These are phyloP conservation scores for Scenedesmus sp. DNA, from an alignment of 163 green algal species.

Conservation along the genomic window DNA sequence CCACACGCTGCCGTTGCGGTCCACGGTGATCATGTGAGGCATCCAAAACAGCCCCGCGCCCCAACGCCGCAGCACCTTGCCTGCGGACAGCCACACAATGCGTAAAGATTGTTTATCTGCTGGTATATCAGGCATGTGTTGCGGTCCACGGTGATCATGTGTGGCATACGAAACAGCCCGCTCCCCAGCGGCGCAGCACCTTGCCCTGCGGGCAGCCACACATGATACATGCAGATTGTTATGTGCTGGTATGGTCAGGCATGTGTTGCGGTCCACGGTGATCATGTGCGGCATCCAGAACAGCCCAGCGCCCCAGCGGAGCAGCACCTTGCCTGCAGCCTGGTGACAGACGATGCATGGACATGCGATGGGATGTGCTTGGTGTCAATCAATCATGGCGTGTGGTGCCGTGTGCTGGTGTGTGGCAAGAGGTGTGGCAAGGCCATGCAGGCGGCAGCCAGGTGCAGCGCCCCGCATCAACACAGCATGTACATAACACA, in stretches of 20 bases:
- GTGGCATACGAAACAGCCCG: constrained; percentile 81
- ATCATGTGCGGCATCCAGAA: constrained; percentile 91
- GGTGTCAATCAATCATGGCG: no score
- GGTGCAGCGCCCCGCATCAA: background rate
- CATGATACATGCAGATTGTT: background rate
- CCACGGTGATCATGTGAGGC: constrained; percentile 86
- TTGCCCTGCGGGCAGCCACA: constrained; percentile 38
- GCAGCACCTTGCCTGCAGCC: constrained; percentile 54
- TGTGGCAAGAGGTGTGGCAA: no score
- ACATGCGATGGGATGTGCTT: no score
- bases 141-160: constrained; percentile 81
- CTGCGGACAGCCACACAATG: constrained; percentile 10
- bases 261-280: constrained; percentile 65
- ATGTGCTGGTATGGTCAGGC: background rate
- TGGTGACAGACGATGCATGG: no score
- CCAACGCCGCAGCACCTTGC: constrained; percentile 60
- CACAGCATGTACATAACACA: background rate
- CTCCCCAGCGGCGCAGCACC: constrained; percentile 65
- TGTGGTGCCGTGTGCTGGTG: no score
- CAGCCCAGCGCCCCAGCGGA: constrained; percentile 61
- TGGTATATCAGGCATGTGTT: constrained; percentile 25
- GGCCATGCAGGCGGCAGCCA: background rate
- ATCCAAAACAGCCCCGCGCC: constrained; percentile 76
- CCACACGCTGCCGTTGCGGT: constrained; percentile 81
- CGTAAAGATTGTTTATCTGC: background rate